Evolutionary conservation across 179 eudicot species (phyloP).

Genomic region (Beta corolliflora): DNA sequence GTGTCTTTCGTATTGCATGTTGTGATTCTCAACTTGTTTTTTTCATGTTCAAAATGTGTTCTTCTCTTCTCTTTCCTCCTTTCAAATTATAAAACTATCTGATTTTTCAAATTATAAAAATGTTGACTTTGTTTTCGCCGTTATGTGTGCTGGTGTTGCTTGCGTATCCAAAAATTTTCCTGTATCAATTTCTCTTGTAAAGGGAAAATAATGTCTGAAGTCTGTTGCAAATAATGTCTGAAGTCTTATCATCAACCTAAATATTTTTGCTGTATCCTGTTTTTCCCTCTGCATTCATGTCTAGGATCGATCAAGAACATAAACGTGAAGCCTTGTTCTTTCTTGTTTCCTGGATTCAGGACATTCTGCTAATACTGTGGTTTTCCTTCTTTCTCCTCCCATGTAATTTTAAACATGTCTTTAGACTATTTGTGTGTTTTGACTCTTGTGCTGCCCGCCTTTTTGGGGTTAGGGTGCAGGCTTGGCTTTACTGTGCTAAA

Average conservation of each 20-base stretch:
- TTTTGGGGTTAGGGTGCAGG: too few relatives aligned
- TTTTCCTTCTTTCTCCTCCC: not conserved
- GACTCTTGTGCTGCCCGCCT: not conserved
- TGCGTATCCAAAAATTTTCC: not conserved
- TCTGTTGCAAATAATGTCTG: not conserved
- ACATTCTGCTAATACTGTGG: not conserved
- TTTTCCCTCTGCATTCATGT: not conserved
- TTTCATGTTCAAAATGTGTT: not conserved
- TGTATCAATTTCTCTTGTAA: not conserved
- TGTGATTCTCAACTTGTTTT: not conserved
- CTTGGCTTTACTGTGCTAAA: too few relatives aligned
- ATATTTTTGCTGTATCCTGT: not conserved
- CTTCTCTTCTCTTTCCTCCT: not conserved
- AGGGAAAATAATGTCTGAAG: not conserved
- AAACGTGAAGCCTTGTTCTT: not conserved
- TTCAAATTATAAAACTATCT: too few relatives aligned
- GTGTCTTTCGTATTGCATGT: conserved; percentile 6
- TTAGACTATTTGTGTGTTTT: not conserved
- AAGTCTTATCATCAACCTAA: not conserved
- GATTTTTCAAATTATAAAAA: too few relatives aligned
- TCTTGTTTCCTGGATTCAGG: not conserved
- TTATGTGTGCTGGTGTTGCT: too few relatives aligned
- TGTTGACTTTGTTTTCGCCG: too few relatives aligned
- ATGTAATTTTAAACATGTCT: not conserved
- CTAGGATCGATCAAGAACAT: not conserved